phyloP scores from a whole-genome alignment of 441 rosid species.

The Capsella rubella region DNA sequence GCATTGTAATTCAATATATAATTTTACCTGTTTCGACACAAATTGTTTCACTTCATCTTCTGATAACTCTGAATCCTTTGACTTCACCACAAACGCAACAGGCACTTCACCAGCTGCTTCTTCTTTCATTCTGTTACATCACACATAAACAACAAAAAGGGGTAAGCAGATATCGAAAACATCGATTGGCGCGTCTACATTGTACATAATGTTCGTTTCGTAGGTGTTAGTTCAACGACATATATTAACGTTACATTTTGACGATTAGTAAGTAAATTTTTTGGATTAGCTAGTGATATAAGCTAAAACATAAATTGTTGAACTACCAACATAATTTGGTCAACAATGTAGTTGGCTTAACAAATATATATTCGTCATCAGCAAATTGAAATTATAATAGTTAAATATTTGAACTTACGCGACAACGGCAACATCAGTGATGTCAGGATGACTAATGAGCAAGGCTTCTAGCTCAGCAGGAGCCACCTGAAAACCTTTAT shows the following conservation, averaged over 20 bases:
- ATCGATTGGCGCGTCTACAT: too few species aligned
- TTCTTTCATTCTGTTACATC: constrained; percentile 54
- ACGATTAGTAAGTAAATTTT: neutral
- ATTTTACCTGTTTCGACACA: constrained; percentile 59
- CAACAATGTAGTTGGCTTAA: too few species aligned
- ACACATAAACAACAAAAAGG: neutral
- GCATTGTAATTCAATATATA: neutral
- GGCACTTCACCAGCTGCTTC: constrained; percentile 65
- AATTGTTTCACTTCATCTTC: constrained; percentile 60
- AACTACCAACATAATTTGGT: too few species aligned
- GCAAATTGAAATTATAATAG: too few species aligned
- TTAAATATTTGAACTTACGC: constrained; percentile 54
- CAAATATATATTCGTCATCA: too few species aligned
- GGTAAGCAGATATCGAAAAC: neutral
- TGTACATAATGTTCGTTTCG: too few species aligned
- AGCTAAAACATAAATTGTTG: too few species aligned
- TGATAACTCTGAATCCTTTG: constrained; percentile 48
- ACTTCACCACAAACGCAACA: constrained; percentile 57
- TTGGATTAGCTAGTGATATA: too few species aligned
- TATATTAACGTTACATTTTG: neutral
- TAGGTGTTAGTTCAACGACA: constrained; percentile 3
- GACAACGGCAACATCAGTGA: constrained; percentile 83
- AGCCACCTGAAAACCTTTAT: constrained; percentile 90
- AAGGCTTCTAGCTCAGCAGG: constrained; percentile 93
- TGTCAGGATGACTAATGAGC: constrained; percentile 63